These are phyloP conservation scores for Podospora pseudopauciseta DNA, from an alignment of 495 filamentous ascomycete genomes.

Conservation along the genomic window DNA sequence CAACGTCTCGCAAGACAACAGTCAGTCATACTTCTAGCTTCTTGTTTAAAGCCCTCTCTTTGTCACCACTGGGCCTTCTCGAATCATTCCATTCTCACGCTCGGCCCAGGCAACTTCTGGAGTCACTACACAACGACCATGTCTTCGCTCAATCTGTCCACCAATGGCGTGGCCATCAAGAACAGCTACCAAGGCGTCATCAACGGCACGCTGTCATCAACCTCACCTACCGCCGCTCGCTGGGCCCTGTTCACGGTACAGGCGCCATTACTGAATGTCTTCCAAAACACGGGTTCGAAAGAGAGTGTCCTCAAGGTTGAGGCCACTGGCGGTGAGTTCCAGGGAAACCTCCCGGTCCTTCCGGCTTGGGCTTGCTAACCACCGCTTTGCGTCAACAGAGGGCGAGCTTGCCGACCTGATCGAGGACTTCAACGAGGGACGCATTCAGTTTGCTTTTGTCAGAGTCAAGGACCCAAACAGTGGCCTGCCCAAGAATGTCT, in stretches of 20 bases:
- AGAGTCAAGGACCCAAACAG: conserved; percentile 96
- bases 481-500: conserved; percentile 81
- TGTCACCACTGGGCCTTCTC: background rate
- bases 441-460: conserved; percentile 93
- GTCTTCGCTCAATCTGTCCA: conserved; percentile 88
- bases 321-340: conserved; percentile 70
- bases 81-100: background rate
- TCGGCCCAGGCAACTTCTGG: background rate
- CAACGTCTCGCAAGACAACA: background rate
- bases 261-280: conserved; percentile 83
- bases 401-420: conserved; percentile 92
- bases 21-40: background rate
- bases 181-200: conserved; percentile 89
- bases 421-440: conserved; percentile 95
- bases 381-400: conserved; percentile 50
- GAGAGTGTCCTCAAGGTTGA: conserved; percentile 95
- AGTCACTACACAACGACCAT: conserved; percentile 43
- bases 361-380: conserved; percentile 1
- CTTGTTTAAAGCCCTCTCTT: background rate
- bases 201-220: conserved; percentile 63
- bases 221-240: conserved; percentile 53
- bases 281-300: conserved; percentile 79
- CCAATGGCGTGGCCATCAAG: conserved; percentile 85
- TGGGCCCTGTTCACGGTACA: conserved; percentile 94
- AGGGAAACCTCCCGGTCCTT: background rate